These are phyloP conservation scores for Torulaspora maleeae DNA, from an alignment of 805 yeast genomes.

Conservation along the genomic window DNA sequence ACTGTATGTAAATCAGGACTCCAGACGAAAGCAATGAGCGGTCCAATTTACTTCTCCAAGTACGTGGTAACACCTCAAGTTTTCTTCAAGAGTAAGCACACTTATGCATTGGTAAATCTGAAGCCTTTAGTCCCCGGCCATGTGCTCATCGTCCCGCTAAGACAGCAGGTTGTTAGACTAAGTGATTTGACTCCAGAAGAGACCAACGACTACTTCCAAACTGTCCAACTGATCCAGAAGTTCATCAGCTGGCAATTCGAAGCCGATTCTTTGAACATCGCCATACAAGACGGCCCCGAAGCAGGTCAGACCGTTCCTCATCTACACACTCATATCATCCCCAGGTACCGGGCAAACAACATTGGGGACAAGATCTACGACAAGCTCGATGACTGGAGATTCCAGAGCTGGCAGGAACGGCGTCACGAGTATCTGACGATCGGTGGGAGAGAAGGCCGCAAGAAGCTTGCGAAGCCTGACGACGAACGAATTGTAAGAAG, in stretches of 20 bases:
- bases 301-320: conserved; percentile 98
- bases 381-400: conserved; percentile 57
- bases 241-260: conserved; percentile 63
- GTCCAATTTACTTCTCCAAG: conserved; percentile 30
- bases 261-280: conserved; percentile 82
- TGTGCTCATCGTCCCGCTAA: conserved; percentile 78
- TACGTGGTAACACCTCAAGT: conserved; percentile 36
- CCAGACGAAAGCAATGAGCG: conserved; percentile 6
- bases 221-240: conserved; percentile 65
- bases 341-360: conserved; percentile 57
- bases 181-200: conserved; percentile 71
- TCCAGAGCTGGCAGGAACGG: conserved; percentile 36
- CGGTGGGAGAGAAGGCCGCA: conserved; percentile 23
- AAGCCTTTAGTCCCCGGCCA: conserved; percentile 95
- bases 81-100: conserved; percentile 46
- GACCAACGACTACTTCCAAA: conserved; percentile 66
- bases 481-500: conserved; percentile 55
- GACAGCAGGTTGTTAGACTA: conserved; percentile 56
- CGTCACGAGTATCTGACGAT: conserved; percentile 26
- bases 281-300: conserved; percentile 94
- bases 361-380: conserved; percentile 71
- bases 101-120: conserved; percentile 84
- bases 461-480: conserved; percentile 40
- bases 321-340: conserved; percentile 89
- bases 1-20: no score